Base-by-base conservation (phyloP, 1,284 basidiomycete species). In the Trametes sp. region DNA sequence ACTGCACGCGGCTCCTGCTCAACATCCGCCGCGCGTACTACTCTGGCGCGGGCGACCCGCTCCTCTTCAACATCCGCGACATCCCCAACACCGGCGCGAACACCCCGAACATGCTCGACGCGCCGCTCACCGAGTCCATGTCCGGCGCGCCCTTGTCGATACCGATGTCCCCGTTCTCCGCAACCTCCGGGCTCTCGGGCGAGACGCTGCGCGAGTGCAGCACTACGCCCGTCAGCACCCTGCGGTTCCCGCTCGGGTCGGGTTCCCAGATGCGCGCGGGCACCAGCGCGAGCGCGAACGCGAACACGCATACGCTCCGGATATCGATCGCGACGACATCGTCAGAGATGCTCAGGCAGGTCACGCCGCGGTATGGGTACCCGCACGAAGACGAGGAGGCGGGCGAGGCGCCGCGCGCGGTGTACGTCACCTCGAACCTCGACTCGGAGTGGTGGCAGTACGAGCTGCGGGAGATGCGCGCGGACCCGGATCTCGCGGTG, bases 11-110 rank as follows among this genome's bases (percentile, higher is more conserved):
- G 33, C 70, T 73, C 26, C 68, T 73, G 29, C 64, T 73, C 55
- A 73, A 72, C 58, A 72, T 73, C 58, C 70, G 72, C 4, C 69
- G 69, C 52, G 72, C 72, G 24, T 73, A 73, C 66, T 73, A 73
- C 57, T 54, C 65, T 9, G 69, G 66, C 55, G 62, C 54, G 45
- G 49, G 61, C 54, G 66, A 63, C 63, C 53, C 63, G 29, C 31
- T 66, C 41, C 64, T 66, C 41, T 45, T 54, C 52, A 65, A 63
- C 63, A 62, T 62, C 51, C 60, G 63, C 63, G 57, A 56, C 53
- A 56, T 59, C 45, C 54, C 57, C 50, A 36, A 49, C 26, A 57
- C 64, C 2, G 52, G 61, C 53, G 51, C 59, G 38, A 58, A 57
- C 51, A 57, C 59, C 36, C 57, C 57, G 29, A 52, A 54, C 49